Evolutionary conservation across 495 filamentous ascomycete genomes (phyloP).

Genomic region (Monascus purpureus): DNA sequence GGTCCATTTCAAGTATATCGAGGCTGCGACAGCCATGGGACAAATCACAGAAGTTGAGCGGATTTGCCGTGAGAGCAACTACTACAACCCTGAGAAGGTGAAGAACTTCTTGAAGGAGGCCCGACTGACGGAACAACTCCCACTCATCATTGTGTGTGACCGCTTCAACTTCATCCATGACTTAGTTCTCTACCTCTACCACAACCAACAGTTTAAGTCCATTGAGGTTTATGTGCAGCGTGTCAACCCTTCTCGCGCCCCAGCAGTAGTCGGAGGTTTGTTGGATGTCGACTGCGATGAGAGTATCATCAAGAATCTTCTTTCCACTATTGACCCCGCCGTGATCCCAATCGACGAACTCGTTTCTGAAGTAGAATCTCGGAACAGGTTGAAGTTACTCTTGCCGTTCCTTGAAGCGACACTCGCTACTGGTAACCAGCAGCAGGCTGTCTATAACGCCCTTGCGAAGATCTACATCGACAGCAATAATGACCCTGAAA

Average conservation of each 20-base stretch:
- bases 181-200: constrained; percentile 91
- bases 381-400: constrained; percentile 91
- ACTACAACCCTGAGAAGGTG: constrained; percentile 91
- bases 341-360: constrained; percentile 93
- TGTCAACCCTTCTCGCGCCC: constrained; percentile 87
- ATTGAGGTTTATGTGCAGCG: constrained; percentile 99
- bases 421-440: constrained; percentile 80
- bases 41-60: constrained; percentile 94
- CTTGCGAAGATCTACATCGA: constrained; percentile 99
- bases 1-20: constrained; percentile 98
- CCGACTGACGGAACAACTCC: constrained; percentile 78
- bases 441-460: constrained; percentile 96
- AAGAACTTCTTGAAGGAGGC: constrained; percentile 99
- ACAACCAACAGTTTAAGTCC: constrained; percentile 98
- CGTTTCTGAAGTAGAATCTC: constrained; percentile 83
- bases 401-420: constrained; percentile 94
- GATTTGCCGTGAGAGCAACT: constrained; percentile 88
- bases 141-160: constrained; percentile 96
- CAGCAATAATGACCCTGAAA: constrained; percentile 97
- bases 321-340: constrained; percentile 71
- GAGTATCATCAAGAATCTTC: constrained; percentile 81
- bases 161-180: constrained; percentile 98
- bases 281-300: constrained; percentile 97
- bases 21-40: constrained; percentile 82
- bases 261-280: constrained; percentile 88